Evolutionary conservation across 805 yeast species (phyloP), one percentile per base, ranked within the genome.

Genomic region (Danielia oregonensis): DNA sequence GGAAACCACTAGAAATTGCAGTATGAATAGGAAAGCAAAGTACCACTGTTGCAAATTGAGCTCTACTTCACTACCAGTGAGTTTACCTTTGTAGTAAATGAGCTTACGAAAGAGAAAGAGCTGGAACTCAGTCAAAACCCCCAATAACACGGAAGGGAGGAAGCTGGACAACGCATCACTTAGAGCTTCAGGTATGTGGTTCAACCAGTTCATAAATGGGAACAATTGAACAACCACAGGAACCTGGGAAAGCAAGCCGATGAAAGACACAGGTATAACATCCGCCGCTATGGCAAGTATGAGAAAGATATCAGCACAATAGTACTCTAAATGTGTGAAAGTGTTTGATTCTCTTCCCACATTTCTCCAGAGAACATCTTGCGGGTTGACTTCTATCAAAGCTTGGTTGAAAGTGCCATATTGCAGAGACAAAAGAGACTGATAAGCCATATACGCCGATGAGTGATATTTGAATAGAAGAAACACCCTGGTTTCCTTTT

Each of bases 221-320:
- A 83, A 58, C 30, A 82, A 59, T 17, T 71, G 67, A 0, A 82
- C 72, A 30, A 85, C 54, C 41, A 78, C 72, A 0, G 89, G 86
- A 3, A 81, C 63, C 46, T 87, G 95, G 0, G 94, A 77, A 0
- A 88, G 60, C 19, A 86, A 59, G 0, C 91, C 88, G 12, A 86
- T 78, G 38, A 84, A 69, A 0, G 95, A 86, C 1, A 87, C 91
- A 0, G 96, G 96, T 1, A 87, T 56, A 1, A 86, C 85, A 81
- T 95, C 88, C 26, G 60, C 52, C 3, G 70, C 43, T 4, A 82
- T 78, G 1, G 86, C 60, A 1, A 67, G 40, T 6, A 76, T 53
- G 35, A 78, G 66, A 11, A 74, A 24, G 3, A 70, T 30, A 17
- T 69, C 70, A 0, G 82, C 79, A 4, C 68, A 24, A 3, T 65